A percentile compares a stretch with the other conserved stretches of the same genome.
Conservation (phyloP, 495 filamentous ascomycete genomes). For the Pyrenula massariospora region DNA sequence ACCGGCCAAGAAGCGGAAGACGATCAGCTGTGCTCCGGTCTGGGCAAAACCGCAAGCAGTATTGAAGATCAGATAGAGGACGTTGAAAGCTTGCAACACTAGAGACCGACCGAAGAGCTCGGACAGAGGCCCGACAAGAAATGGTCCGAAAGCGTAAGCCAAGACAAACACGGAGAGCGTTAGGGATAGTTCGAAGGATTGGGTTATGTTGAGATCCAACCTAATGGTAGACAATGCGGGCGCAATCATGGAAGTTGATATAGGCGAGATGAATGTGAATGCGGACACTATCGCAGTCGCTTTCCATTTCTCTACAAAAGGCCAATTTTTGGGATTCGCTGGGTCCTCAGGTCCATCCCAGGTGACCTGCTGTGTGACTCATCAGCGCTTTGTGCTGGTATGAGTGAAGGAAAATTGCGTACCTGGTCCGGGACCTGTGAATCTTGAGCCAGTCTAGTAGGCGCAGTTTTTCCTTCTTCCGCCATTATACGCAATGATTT, state of each 20-base stretch:
- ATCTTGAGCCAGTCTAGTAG: too few relatives aligned
- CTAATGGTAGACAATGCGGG: constrained; percentile 43
- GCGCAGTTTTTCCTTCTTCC: too few relatives aligned
- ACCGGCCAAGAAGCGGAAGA: constrained; percentile 28
- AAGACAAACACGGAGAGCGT: constrained; percentile 31
- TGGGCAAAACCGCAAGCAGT: constrained; percentile 28
- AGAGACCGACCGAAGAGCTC: constrained; percentile 44
- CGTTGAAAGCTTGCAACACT: constrained; percentile 32
- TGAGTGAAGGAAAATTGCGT: too few relatives aligned
- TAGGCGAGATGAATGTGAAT: constrained; percentile 30
- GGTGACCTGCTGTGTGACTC: too few relatives aligned
- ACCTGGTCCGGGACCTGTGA: too few relatives aligned
- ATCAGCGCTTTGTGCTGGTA: too few relatives aligned
- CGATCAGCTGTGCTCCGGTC: constrained; percentile 26
- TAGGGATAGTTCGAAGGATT: constrained; percentile 12
- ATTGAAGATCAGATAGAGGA: constrained; percentile 33
- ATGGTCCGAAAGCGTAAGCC: constrained; percentile 38
- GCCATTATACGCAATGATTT: too few relatives aligned
- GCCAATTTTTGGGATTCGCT: constrained; percentile 52
- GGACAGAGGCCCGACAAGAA: constrained; percentile 42
- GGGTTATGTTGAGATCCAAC: constrained; percentile 27
- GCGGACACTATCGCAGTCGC: background rate
- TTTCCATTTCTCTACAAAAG: constrained; percentile 35
- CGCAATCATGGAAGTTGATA: constrained; percentile 58
- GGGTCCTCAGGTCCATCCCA: constrained; percentile 44